Evolutionary conservation across 768 basidiomycete genomes (phyloP), one percentile per base, ranked within the genome.

Genomic region (Collybia sp.): DNA sequence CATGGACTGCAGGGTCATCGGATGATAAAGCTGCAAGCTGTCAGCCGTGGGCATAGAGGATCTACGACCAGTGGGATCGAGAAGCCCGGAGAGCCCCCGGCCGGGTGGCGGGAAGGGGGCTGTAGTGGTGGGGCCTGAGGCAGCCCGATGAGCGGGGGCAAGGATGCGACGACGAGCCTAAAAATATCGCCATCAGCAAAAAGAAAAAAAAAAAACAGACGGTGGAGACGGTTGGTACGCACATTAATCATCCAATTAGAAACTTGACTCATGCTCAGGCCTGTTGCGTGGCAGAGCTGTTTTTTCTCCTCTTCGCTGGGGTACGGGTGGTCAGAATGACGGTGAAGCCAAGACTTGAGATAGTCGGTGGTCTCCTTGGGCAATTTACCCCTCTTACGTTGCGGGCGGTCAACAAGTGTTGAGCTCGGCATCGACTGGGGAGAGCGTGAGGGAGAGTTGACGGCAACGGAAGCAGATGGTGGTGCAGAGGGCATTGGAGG

Each of bases 201-300:
- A 58, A n/a, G n/a, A n/a, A n/a, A 45, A 34, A 44, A 33, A 38
- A 43, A 48, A 31, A 46, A 38, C 43, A 46, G 31, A 43, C 12
- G 47, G 19, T 38, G 42, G 43, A 48, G 51, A 40, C 36, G 45
- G 32, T 41, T 19, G 42, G 49, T 6, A 72, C 66, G 47, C 36
- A 75, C 89, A 56, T 92, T 92, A 58, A 92, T 92, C 89, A 92
- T 92, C 89, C 89, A 92, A 62, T 92, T 92, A 43, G 87, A 89
- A 0, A 92, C 88, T 64, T 93, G 89, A 65, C 76, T 81, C 88
- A 92, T 92, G 68, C 83, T 88, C 52, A 93, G 68, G 18, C 88
- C 88, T 1, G 89, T 93, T 34, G 86, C 85, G 55, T 85, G 80
- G 64, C 89, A 92, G 53, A 93, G 68, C 60, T 88, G 85, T 59